Conservation (phyloP, 2,329 filamentous ascomycete species). For the Allantophomopsis cytisporea region DNA sequence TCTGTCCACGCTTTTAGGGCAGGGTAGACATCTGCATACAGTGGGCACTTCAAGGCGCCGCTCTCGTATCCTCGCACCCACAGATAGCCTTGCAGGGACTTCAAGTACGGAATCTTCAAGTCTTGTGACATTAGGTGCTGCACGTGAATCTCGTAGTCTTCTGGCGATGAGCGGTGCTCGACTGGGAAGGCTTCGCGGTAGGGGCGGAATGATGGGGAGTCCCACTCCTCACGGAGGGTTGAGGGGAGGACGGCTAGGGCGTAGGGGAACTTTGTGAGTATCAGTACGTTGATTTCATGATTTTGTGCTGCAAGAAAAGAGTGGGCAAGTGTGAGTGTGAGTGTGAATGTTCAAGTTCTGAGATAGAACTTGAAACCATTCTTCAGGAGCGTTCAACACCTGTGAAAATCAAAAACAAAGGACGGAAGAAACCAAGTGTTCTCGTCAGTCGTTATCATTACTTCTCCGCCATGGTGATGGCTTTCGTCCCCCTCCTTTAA, state of each 20-base stretch:
- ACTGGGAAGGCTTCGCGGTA: constrained; percentile 62
- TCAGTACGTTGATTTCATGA: too few relatives aligned
- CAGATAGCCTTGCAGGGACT: constrained; percentile 66
- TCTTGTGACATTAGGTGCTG: constrained; percentile 57
- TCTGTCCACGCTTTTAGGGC: constrained; percentile 45
- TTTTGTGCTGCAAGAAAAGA: too few relatives aligned
- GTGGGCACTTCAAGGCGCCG: constrained; percentile 55
- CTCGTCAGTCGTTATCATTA: too few relatives aligned
- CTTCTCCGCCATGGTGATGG: too few relatives aligned
- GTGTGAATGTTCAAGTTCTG: too few relatives aligned
- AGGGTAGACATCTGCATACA: constrained; percentile 63
- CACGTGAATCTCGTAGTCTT: constrained; percentile 51
- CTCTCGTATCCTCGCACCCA: constrained; percentile 63
- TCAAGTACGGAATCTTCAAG: constrained; percentile 64
- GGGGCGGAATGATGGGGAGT: constrained; percentile 44
- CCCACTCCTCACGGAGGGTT: constrained; percentile 54
- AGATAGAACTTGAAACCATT: too few relatives aligned
- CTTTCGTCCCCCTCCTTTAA: too few relatives aligned
- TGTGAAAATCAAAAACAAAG: too few relatives aligned
- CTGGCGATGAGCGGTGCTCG: constrained; percentile 42
- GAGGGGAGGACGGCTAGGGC: constrained; percentile 52
- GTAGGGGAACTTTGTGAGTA: constrained; percentile 54
- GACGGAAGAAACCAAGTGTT: too few relatives aligned
- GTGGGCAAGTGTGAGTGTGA: too few relatives aligned
- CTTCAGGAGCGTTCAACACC: too few relatives aligned